A percentile compares a stretch with the other conserved stretches of the same genome.
Evolutionary conservation across 176 grass and related monocot genomes (phyloP).

Genomic region (Paspalum notatum): DNA sequence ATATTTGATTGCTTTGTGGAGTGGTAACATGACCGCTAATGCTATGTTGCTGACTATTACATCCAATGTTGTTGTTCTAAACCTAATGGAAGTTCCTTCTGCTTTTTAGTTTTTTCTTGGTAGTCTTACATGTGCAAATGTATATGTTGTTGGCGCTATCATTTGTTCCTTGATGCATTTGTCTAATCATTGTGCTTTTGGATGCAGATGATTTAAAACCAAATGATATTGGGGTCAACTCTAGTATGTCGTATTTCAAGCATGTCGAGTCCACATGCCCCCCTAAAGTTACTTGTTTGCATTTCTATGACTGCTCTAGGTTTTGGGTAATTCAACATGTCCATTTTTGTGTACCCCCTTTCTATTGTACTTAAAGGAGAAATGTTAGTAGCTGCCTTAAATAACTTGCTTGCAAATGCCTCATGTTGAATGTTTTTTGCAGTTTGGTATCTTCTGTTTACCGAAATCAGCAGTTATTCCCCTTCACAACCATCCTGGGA

Average conservation of each 20-base stretch:
- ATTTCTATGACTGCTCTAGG: conserved; percentile 65
- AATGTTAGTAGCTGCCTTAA: not conserved
- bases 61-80: not conserved
- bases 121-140: not conserved
- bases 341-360: not conserved
- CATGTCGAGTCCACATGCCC: conserved; percentile 25
- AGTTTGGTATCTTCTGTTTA: conserved; percentile 94
- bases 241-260: conserved; percentile 53
- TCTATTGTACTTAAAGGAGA: not conserved
- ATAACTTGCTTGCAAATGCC: not conserved
- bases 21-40: not conserved
- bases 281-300: conserved; percentile 67
- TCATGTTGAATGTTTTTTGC: conserved; percentile 27
- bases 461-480: conserved; percentile 74
- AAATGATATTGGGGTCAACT: conserved; percentile 56
- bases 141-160: not conserved
- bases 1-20: not conserved
- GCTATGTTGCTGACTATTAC: not conserved
- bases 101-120: not conserved
- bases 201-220: conserved; percentile 60
- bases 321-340: conserved; percentile 65
- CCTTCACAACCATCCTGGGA: conserved; percentile 90
- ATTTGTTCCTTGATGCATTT: not conserved
- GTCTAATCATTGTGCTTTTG: not conserved
- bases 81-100: not conserved